Conservation (phyloP, 345 rosid species). For the Eucalyptus rudis region DNA sequence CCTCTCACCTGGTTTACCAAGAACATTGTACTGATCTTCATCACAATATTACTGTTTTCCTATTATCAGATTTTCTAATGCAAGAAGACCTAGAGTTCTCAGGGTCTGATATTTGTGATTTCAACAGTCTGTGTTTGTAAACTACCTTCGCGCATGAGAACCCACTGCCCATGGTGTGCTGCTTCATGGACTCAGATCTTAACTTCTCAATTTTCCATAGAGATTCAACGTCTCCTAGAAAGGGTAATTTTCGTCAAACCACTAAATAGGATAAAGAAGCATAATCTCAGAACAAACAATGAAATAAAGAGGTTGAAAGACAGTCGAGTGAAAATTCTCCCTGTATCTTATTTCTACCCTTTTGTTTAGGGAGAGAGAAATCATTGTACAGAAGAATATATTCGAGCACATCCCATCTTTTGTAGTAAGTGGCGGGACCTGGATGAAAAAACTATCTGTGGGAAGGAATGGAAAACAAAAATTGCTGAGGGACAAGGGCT, state of each 20-base stretch:
- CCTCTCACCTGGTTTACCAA: background rate
- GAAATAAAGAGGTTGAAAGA: background rate
- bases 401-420: background rate
- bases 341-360: background rate
- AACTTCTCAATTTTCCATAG: constrained; percentile 66
- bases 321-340: background rate
- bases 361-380: background rate
- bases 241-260: background rate
- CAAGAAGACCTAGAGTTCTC: background rate
- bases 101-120: background rate
- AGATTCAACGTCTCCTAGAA: constrained; percentile 52
- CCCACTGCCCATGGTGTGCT: constrained; percentile 42
- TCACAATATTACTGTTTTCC: background rate
- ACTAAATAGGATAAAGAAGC: background rate
- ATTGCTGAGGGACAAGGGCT: background rate
- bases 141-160: constrained; percentile 78
- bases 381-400: background rate
- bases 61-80: background rate
- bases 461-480: background rate
- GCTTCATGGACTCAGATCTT: constrained; percentile 56
- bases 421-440: background rate
- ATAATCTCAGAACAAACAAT: background rate
- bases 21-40: background rate
- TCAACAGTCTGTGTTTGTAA: background rate
- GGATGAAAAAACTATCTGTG: background rate